These are phyloP conservation scores for Cutaneotrichosporon cyanovorans DNA, from an alignment of 1,284 basidiomycete genomes.

Conservation along the genomic window DNA sequence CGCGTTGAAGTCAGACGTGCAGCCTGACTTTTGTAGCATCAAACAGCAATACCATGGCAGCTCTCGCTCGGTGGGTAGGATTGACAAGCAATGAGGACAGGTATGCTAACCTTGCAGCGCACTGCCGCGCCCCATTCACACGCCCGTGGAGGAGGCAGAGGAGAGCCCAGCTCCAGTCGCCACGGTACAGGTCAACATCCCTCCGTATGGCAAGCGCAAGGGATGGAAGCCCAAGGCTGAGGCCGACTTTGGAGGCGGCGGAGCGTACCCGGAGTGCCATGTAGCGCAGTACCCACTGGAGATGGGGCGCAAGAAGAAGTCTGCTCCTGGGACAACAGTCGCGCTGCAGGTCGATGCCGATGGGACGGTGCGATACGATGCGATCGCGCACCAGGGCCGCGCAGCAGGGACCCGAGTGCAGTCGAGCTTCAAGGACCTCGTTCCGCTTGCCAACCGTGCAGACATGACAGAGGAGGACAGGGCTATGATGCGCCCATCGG, in stretches of 20 bases:
- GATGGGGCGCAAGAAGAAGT: conserved; percentile 86
- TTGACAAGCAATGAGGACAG: background rate
- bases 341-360: conserved; percentile 94
- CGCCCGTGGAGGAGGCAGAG: conserved; percentile 27
- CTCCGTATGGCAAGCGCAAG: conserved; percentile 66
- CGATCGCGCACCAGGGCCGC: conserved; percentile 91
- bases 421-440: conserved; percentile 94
- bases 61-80: conserved; percentile 39
- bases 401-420: conserved; percentile 77
- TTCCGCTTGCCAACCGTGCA: conserved; percentile 81
- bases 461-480: conserved; percentile 71
- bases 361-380: conserved; percentile 93
- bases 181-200: conserved; percentile 19
- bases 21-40: background rate
- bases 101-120: conserved; percentile 19
- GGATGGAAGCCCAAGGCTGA: conserved; percentile 78
- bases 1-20: background rate
- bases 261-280: conserved; percentile 95
- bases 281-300: conserved; percentile 93
- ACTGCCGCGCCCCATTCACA: conserved; percentile 37
- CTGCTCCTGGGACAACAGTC: conserved; percentile 78
- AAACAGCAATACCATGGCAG: conserved; percentile 30
- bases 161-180: conserved; percentile 23
- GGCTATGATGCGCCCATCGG: conserved; percentile 81
- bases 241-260: conserved; percentile 87